Evolutionary conservation across 2,329 filamentous ascomycete genomes (phyloP).

Genomic region (Aspergillus persii): DNA sequence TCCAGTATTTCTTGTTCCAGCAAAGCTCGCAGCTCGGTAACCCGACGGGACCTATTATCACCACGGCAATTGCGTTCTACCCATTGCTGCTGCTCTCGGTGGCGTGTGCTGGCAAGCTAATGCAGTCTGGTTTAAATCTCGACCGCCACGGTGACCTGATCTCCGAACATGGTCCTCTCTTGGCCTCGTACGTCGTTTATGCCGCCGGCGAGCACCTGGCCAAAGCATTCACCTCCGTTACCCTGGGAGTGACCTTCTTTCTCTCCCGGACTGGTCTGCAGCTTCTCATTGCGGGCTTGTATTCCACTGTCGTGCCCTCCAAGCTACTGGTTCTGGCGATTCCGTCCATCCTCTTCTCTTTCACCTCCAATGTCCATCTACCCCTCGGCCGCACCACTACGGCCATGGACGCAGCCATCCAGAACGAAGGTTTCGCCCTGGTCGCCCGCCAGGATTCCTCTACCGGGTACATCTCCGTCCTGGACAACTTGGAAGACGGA

Average conservation of each 20-base stretch:
- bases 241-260: conserved; percentile 61
- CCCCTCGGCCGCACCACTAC: conserved; percentile 59
- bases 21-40: conserved; percentile 66
- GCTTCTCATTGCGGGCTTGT: conserved; percentile 62
- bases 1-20: conserved; percentile 70
- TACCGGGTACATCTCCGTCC: conserved; percentile 88
- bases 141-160: conserved; percentile 56
- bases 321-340: conserved; percentile 64
- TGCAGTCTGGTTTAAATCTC: conserved; percentile 60
- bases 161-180: conserved; percentile 62
- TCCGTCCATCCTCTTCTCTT: conserved; percentile 64
- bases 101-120: conserved; percentile 60
- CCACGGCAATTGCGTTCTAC: conserved; percentile 70
- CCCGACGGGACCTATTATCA: conserved; percentile 69
- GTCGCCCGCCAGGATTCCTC: conserved; percentile 80
- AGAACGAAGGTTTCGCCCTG: conserved; percentile 66
- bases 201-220: conserved; percentile 47
- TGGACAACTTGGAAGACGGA: conserved; percentile 68
- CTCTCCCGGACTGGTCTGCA: conserved; percentile 73
- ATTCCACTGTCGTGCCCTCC: conserved; percentile 66
- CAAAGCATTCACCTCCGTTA: conserved; percentile 41
- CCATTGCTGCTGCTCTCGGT: conserved; percentile 65
- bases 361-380: conserved; percentile 71
- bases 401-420: conserved; percentile 65
- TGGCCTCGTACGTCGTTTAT: conserved; percentile 66